Conservation (phyloP, 78 protist genomes). For the Dictyostelium capitatum region DNA sequence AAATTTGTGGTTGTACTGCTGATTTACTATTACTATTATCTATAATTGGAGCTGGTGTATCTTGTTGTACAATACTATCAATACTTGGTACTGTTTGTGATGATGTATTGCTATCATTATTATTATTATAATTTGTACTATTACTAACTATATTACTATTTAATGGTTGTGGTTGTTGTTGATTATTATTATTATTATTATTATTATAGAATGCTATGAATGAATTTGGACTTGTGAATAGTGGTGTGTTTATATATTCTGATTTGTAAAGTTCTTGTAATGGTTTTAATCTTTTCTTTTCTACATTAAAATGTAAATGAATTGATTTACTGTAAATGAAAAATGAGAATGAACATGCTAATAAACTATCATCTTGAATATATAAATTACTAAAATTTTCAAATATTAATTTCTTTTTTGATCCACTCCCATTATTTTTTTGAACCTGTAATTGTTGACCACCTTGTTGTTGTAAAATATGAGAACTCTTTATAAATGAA, state of each 20-base stretch:
- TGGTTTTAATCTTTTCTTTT: slow-evolving; percentile 47
- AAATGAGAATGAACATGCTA: slow-evolving; percentile 67
- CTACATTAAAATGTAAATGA: slow-evolving; percentile 42
- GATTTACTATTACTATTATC: not conserved
- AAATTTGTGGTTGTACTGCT: not conserved
- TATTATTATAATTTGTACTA: not conserved
- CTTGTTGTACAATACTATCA: not conserved
- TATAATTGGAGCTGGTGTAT: not conserved
- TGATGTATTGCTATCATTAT: not conserved
- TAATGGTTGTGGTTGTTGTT: not conserved
- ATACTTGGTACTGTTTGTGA: slow-evolving; percentile 16
- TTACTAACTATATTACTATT: not conserved
- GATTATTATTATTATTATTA: not conserved
- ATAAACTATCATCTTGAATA: slow-evolving; percentile 27
- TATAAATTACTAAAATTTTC: not conserved
- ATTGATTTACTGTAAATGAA: slow-evolving; percentile 29
- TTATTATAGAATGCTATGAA: slow-evolving; percentile 6
- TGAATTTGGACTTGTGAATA: slow-evolving; percentile 60
- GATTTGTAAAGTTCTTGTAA: slow-evolving; percentile 9
- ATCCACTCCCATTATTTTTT: not conserved
- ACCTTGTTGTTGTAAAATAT: not conserved
- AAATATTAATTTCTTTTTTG: not conserved
- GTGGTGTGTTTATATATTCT: slow-evolving; percentile 17
- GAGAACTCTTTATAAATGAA: slow-evolving; percentile 45
- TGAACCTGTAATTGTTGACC: not conserved